Conservation (phyloP, 345 rosid genomes). For the Tarenaya hassleriana region DNA sequence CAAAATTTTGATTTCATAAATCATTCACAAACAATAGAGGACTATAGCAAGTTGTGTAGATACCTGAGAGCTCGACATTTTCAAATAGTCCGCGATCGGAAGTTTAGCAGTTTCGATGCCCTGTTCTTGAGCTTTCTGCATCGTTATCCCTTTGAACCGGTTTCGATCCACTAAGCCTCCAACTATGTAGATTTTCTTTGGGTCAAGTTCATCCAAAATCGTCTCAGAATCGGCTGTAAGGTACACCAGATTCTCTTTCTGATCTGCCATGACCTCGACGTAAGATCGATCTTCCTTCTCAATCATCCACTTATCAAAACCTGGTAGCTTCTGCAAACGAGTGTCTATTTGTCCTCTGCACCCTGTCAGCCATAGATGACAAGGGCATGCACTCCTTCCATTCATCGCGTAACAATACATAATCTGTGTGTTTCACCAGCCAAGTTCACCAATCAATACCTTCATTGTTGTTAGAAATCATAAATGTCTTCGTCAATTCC, state of each 20-base stretch:
- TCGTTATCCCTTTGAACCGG: slow-evolving; percentile 86
- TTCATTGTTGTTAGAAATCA: no score
- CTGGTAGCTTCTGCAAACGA: slow-evolving; percentile 70
- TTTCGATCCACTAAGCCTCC: slow-evolving; percentile 94
- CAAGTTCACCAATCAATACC: no score
- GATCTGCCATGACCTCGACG: slow-evolving; percentile 59
- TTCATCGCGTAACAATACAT: slow-evolving; percentile 93
- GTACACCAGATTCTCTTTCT: slow-evolving; percentile 65
- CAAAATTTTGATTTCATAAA: no score
- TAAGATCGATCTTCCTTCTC: slow-evolving; percentile 71
- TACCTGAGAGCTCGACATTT: slow-evolving; percentile 98
- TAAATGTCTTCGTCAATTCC: no score
- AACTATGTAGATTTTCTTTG: slow-evolving; percentile 50
- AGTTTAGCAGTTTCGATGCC: slow-evolving; percentile 82
- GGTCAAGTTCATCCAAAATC: slow-evolving; percentile 60
- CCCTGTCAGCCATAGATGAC: slow-evolving; percentile 88
- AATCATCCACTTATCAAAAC: slow-evolving; percentile 86
- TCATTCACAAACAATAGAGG: slow-evolving; percentile 1
- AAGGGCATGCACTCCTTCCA: slow-evolving; percentile 52
- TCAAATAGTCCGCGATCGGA: slow-evolving; percentile 78
- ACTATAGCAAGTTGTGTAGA: neutral
- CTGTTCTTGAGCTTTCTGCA: slow-evolving; percentile 86
- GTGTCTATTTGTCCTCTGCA: slow-evolving; percentile 56
- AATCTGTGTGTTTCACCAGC: slow-evolving; percentile 42
- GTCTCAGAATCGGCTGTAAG: slow-evolving; percentile 87